Conservation (phyloP, 108 stramenopile species). For the Skeletonema grethae region DNA sequence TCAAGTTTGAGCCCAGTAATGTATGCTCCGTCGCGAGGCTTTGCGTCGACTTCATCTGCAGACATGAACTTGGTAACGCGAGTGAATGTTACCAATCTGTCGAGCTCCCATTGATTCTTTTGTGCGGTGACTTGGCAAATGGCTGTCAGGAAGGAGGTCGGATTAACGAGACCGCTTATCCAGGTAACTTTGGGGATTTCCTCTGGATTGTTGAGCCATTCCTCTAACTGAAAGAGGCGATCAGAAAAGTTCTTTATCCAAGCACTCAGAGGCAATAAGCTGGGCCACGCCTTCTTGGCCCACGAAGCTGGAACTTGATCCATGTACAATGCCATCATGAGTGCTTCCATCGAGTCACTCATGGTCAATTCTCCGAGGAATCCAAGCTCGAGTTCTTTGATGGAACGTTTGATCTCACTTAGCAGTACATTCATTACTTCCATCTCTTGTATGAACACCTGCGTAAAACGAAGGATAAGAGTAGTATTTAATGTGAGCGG, state of each 20-base stretch:
- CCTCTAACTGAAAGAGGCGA: conserved; percentile 78
- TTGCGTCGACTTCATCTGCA: conserved; percentile 72
- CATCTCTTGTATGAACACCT: conserved; percentile 85
- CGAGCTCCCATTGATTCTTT: conserved; percentile 82
- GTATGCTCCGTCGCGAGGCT: conserved; percentile 84
- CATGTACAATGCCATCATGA: conserved; percentile 75
- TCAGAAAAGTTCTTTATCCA: conserved; percentile 78
- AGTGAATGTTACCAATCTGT: conserved; percentile 87
- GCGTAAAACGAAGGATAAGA: not conserved
- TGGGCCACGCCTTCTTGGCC: conserved; percentile 86
- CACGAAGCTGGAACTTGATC: conserved; percentile 79
- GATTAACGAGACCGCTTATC: conserved; percentile 84
- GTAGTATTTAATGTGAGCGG: not conserved
- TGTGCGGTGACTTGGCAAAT: conserved; percentile 91
- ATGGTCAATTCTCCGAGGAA: conserved; percentile 93
- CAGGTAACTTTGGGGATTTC: conserved; percentile 92
- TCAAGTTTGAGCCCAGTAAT: conserved; percentile 78
- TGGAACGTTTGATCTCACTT: conserved; percentile 80
- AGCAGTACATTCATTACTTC: conserved; percentile 88
- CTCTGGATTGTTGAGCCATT: conserved; percentile 85
- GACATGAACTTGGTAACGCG: conserved; percentile 83
- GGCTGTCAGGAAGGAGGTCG: conserved; percentile 90
- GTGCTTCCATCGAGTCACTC: conserved; percentile 86
- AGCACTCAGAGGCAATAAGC: conserved; percentile 56
- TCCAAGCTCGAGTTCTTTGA: conserved; percentile 83